Evolutionary conservation across 345 rosid species (phyloP).

Genomic region (Salix viminalis): DNA sequence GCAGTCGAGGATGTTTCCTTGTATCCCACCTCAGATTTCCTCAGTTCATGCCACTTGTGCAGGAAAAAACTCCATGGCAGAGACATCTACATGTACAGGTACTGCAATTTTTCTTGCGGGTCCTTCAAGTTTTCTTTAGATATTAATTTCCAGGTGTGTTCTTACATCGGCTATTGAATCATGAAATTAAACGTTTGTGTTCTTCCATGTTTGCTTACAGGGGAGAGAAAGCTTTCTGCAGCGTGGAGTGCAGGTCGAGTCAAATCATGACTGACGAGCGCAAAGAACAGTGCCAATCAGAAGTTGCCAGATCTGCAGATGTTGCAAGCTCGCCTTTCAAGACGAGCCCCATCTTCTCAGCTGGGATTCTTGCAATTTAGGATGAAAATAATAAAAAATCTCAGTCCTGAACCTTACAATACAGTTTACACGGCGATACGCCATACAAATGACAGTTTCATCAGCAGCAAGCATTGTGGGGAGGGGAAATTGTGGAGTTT

Average conservation of each 20-base stretch:
- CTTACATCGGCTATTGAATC: not conserved
- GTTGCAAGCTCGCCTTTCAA: slow-evolving; percentile 44
- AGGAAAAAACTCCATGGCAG: slow-evolving; percentile 63
- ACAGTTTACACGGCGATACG: not conserved
- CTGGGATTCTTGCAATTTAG: slow-evolving; percentile 76
- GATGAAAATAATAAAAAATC: not conserved
- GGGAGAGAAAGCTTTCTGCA: slow-evolving; percentile 86
- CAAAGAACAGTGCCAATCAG: slow-evolving; percentile 61
- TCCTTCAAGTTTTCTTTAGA: not conserved
- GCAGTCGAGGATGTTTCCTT: slow-evolving; percentile 19
- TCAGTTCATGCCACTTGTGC: slow-evolving; percentile 62
- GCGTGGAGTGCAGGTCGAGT: slow-evolving; percentile 67
- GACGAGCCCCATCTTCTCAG: slow-evolving; percentile 50
- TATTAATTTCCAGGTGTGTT: not conserved
- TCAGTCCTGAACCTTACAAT: not conserved
- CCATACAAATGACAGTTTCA: not conserved
- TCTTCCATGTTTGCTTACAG: slow-evolving; percentile 27
- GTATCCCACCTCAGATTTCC: slow-evolving; percentile 51
- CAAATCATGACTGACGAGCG: slow-evolving; percentile 62
- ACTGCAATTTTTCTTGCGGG: not conserved
- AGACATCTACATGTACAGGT: slow-evolving; percentile 89
- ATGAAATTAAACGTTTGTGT: not conserved
- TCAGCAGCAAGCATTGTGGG: not conserved
- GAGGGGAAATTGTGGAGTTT: no score
- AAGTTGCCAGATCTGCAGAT: slow-evolving; percentile 30